These are phyloP conservation scores for Saksenaea oblongispora DNA, from an alignment of 371 early-diverging fungal species.

Conservation along the genomic window DNA sequence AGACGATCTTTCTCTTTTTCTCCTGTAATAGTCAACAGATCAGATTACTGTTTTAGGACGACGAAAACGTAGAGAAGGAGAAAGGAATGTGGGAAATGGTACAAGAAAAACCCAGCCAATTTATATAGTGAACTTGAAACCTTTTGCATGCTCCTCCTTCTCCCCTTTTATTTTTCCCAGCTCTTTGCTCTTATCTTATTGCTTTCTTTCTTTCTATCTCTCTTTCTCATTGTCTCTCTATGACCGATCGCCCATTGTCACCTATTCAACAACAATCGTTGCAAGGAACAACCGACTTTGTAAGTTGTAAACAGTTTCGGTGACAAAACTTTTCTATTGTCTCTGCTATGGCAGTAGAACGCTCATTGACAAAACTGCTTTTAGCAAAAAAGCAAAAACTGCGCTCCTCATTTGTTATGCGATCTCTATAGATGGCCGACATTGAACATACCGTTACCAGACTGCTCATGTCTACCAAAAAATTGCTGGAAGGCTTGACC, in stretches of 20 bases:
- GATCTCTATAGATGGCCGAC: slow-evolving; percentile 38
- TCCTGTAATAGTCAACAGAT: not conserved
- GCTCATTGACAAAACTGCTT: slow-evolving; percentile 4
- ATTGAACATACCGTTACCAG: slow-evolving; percentile 57
- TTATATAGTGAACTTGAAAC: slow-evolving; percentile 2
- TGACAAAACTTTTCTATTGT: slow-evolving; percentile 1
- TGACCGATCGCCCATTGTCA: slow-evolving; percentile 1
- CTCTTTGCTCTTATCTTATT: not conserved
- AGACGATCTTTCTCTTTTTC: not conserved
- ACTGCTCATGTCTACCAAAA: slow-evolving; percentile 57
- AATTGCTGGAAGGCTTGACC: slow-evolving; percentile 56
- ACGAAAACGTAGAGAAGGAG: not conserved
- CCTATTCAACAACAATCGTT: slow-evolving; percentile 3
- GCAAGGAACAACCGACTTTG: not conserved
- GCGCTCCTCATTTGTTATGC: slow-evolving; percentile 8
- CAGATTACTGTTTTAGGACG: slow-evolving; percentile 1
- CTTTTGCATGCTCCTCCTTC: not conserved
- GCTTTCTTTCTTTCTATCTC: slow-evolving; percentile 3
- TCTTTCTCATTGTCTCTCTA: not conserved
- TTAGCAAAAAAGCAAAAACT: not conserved
- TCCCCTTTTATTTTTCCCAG: not conserved
- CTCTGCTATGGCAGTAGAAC: slow-evolving; percentile 5
- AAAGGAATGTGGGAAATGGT: not conserved
- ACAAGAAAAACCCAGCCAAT: not conserved
- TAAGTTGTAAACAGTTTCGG: not conserved